Base-by-base conservation (phyloP, 306 rosid genomes). In the Casuarina glauca region DNA sequence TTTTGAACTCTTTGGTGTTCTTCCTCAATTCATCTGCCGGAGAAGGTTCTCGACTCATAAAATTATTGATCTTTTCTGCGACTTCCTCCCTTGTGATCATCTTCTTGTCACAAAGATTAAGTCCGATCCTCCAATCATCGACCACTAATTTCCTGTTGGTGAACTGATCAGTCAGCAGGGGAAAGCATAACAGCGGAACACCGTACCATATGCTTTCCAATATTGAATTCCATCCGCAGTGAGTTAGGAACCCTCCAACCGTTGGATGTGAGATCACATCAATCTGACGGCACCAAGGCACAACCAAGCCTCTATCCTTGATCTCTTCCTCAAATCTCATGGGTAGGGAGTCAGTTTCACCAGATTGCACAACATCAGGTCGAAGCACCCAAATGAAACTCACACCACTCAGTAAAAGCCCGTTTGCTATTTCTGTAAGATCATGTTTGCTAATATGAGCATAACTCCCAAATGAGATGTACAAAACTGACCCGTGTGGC, bases 151-250 rank as follows among this genome's bases (percentile, higher is more conserved):
- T 84, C 68, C 82, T 76, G 32, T 84, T 84, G 8, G 84, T 84
- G 42, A 53, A 55, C 52, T 84, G 85, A 46, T 81, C 85, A 4
- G 52, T 11, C n/a, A 4, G 2, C 0, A 84, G 32, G 32, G 87
- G 87, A 6, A 60, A 84, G 32, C 87, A 84, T 55, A 80, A 43
- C 50, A 80, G 16, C 20, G 82, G 87, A 2, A 81, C 77, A 45
- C 84, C 71, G 63, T 46, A 77, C 85, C 82, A 50, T 46, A 84
- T 49, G 8, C 85, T 84, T 74, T 84, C 80, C 17, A 84, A 48
- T 61, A 77, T 43, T 4, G 87, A 80, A 32, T 84, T 84, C 84
- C 82, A 84, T 57, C 84, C 87, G 70, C 87, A 81, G n/a, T 80
- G 82, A 9, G 82, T 76, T 43, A 81, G 35, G 77, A 80, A 84